A percentile compares a stretch with the other conserved stretches of the same genome.
Conservation (phyloP, 257 asterid species). For the Salvia hispanica region DNA sequence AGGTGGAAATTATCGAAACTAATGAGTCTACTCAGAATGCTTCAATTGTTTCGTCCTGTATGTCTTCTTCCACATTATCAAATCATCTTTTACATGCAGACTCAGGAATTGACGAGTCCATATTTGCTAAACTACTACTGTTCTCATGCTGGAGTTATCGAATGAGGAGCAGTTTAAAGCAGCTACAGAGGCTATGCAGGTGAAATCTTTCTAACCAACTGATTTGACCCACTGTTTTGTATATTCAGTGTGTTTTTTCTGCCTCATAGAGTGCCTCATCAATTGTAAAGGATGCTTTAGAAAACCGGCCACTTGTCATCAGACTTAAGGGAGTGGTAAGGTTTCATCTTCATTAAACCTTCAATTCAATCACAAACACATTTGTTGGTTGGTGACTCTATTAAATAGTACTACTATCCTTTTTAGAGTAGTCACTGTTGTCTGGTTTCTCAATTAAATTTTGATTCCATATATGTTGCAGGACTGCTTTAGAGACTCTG, state of each 20-base stretch:
- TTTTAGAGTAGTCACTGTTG: too few relatives aligned
- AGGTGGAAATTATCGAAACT: conserved; percentile 19
- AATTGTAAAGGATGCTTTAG: conserved; percentile 74
- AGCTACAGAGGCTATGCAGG: conserved; percentile 87
- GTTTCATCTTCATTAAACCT: conserved; percentile 29
- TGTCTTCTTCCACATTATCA: conserved; percentile 25
- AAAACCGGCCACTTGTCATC: conserved; percentile 62
- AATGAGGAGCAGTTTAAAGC: conserved; percentile 73
- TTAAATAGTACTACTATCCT: not conserved
- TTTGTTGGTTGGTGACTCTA: not conserved
- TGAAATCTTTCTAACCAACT: conserved; percentile 30
- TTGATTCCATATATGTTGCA: conserved; percentile 40
- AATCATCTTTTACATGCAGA: conserved; percentile 43
- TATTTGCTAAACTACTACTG: conserved; percentile 89
- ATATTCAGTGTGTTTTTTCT: conserved; percentile 20
- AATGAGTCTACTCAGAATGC: not conserved
- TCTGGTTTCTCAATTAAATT: not conserved
- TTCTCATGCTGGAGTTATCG: conserved; percentile 96
- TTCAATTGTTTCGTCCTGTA: conserved; percentile 11
- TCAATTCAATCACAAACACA: not conserved
- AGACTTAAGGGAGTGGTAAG: conserved; percentile 87
- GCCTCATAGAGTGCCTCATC: conserved; percentile 63
- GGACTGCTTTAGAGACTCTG: conserved; percentile 83
- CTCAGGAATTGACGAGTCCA: conserved; percentile 75
- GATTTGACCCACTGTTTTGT: conserved; percentile 14